Conservation (phyloP, 495 filamentous ascomycete species). For the Pyrenula massariospora region DNA sequence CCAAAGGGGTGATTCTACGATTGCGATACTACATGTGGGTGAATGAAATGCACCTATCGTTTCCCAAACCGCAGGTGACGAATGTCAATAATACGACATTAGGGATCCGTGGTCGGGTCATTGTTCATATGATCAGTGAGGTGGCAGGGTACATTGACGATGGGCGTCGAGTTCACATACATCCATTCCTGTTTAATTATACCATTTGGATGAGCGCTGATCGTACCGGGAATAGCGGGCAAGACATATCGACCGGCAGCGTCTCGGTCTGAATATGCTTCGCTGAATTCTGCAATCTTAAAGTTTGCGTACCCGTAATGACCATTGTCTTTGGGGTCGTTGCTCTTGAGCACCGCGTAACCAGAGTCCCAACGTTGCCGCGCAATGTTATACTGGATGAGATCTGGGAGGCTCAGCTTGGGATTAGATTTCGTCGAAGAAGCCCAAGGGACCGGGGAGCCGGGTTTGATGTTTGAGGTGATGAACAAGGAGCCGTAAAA, state of each 20-base stretch:
- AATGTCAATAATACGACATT: not conserved
- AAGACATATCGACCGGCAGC: not conserved
- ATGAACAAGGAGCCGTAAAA: not conserved
- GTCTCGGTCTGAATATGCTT: not conserved
- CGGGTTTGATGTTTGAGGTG: not conserved
- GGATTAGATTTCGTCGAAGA: not conserved
- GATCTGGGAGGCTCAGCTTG: not conserved
- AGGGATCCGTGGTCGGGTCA: not conserved
- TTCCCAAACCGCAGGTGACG: not conserved
- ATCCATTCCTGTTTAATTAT: slow-evolving; percentile 62
- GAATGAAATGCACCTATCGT: not conserved
- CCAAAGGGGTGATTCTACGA: not conserved
- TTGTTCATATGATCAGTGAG: not conserved
- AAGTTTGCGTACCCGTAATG: not conserved
- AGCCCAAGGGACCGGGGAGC: not conserved
- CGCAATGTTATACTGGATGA: not conserved
- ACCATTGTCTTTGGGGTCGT: not conserved
- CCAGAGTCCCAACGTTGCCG: not conserved
- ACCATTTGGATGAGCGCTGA: slow-evolving; percentile 30
- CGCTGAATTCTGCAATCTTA: not conserved
- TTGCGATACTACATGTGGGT: not conserved
- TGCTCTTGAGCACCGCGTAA: not conserved
- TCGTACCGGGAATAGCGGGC: not conserved
- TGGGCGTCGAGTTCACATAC: slow-evolving; percentile 48
- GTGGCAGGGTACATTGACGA: not conserved